Evolutionary conservation across 2,329 filamentous ascomycete genomes (phyloP).

Genomic region (Phoma sp.): DNA sequence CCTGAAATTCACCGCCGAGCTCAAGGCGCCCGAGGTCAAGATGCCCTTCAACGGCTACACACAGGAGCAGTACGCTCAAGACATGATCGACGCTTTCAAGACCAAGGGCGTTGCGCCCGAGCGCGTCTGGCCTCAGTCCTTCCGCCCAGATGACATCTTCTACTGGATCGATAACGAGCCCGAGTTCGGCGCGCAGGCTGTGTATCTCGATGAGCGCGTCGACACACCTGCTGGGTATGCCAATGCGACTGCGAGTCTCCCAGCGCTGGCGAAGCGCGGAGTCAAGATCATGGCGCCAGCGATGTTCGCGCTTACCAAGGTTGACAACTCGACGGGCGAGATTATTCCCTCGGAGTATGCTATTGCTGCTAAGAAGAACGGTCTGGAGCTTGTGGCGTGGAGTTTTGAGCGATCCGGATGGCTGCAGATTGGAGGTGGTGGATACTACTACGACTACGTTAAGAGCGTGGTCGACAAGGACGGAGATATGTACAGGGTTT

Average conservation of each 20-base stretch:
- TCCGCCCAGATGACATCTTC: conserved; percentile 68
- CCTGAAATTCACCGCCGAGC: conserved; percentile 58
- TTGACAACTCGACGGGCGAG: conserved; percentile 56
- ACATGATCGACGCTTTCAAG: conserved; percentile 60
- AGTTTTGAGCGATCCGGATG: conserved; percentile 71
- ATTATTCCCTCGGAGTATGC: conserved; percentile 72
- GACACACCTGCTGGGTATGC: conserved; percentile 59
- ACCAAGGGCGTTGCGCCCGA: conserved; percentile 47
- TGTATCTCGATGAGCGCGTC: conserved; percentile 70
- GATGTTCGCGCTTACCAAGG: conserved; percentile 66
- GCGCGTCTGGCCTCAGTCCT: conserved; percentile 66
- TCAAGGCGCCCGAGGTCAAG: conserved; percentile 71
- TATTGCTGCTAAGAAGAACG: conserved; percentile 64
- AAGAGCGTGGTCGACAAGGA: conserved; percentile 64
- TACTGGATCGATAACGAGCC: conserved; percentile 72
- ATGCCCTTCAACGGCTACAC: conserved; percentile 76
- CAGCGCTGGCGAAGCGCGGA: conserved; percentile 63
- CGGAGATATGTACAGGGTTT: conserved; percentile 69
- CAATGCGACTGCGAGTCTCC: conserved; percentile 64
- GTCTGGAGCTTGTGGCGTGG: conserved; percentile 73
- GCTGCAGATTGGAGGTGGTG: conserved; percentile 57
- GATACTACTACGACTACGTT: conserved; percentile 52
- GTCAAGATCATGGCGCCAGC: conserved; percentile 70
- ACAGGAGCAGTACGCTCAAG: conserved; percentile 69
- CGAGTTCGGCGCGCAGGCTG: conserved; percentile 66